phyloP scores from a whole-genome alignment of 495 filamentous ascomycete genomes.

The Trichoderma asperelloides region DNA sequence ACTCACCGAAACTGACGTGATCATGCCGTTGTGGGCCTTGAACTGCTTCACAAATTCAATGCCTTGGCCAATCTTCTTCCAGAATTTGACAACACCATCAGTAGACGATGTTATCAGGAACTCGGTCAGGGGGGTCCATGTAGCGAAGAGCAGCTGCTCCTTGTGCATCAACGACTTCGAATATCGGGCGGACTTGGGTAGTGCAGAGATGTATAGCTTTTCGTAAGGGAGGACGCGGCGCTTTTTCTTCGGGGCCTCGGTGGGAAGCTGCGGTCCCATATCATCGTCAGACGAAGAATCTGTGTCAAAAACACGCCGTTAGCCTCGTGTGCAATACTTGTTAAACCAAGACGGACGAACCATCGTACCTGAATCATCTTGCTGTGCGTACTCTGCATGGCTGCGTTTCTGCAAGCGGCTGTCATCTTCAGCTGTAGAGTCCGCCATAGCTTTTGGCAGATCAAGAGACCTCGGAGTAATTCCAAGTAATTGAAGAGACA shows the following conservation, averaged over 20 bases:
- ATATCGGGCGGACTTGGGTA: slow-evolving; percentile 75
- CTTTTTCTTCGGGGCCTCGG: slow-evolving; percentile 68
- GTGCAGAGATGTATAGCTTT: slow-evolving; percentile 84
- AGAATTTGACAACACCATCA: slow-evolving; percentile 96
- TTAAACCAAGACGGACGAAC: neutral
- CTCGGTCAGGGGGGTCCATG: slow-evolving; percentile 80
- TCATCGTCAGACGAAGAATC: slow-evolving; percentile 85
- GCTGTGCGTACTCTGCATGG: slow-evolving; percentile 32
- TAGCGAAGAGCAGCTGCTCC: slow-evolving; percentile 79
- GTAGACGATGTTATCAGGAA: slow-evolving; percentile 89
- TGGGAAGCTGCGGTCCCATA: slow-evolving; percentile 81
- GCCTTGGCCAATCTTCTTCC: slow-evolving; percentile 88
- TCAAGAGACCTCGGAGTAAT: slow-evolving; percentile 9
- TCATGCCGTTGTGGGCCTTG: slow-evolving; percentile 77
- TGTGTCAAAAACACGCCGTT: slow-evolving; percentile 16
- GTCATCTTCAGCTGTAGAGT: slow-evolving; percentile 19
- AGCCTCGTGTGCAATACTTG: slow-evolving; percentile 2
- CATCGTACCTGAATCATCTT: slow-evolving; percentile 32
- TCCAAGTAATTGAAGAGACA: neutral
- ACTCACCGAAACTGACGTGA: slow-evolving; percentile 72
- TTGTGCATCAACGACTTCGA: slow-evolving; percentile 98
- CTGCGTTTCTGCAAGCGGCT: slow-evolving; percentile 36
- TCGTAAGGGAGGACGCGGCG: slow-evolving; percentile 84
- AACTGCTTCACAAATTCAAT: slow-evolving; percentile 99
- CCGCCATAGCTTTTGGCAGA: neutral